Evolutionary conservation across 495 filamentous ascomycete genomes (phyloP).

Genomic region (Annulohypoxylon stygium): DNA sequence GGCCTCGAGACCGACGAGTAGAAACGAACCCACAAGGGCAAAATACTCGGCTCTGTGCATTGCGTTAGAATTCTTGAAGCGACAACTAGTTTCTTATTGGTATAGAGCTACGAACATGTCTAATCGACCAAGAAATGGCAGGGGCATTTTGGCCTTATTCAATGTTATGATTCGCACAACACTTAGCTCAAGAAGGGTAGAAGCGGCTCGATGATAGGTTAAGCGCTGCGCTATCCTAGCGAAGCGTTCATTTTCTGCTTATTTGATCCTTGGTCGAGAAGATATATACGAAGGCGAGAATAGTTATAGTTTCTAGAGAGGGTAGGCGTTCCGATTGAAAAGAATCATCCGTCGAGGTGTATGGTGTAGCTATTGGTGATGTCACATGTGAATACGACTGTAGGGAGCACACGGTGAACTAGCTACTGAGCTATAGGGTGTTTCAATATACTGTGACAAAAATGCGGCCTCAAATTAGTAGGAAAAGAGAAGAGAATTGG

Average conservation of each 20-base stretch:
- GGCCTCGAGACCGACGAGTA: constrained; percentile 83
- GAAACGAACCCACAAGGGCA: constrained; percentile 83
- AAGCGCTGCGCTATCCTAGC: constrained; percentile 42
- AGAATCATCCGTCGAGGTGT: constrained; percentile 29
- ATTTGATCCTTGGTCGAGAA: constrained; percentile 23
- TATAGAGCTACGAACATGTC: constrained; percentile 68
- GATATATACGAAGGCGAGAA: constrained; percentile 7
- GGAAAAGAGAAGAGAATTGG: constrained; percentile 3
- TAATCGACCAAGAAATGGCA: constrained; percentile 87
- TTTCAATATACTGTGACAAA: constrained; percentile 10
- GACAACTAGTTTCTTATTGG: neutral
- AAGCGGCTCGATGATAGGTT: constrained; percentile 30
- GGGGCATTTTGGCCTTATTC: constrained; percentile 68
- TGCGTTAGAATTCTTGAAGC: constrained; percentile 28
- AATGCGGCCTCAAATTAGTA: neutral
- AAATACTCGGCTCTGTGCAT: constrained; percentile 80
- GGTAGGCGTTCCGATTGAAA: constrained; percentile 8
- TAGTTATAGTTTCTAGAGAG: neutral
- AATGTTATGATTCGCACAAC: constrained; percentile 34
- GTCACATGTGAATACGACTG: constrained; percentile 45
- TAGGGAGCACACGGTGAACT: constrained; percentile 13
- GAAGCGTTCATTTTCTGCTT: constrained; percentile 39
- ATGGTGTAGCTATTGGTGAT: constrained; percentile 41
- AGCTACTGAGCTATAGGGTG: constrained; percentile 9
- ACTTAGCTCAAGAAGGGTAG: constrained; percentile 31